These are phyloP conservation scores for Phytophthora boehmeriae DNA, from an alignment of 352 stramenopile species.

Conservation along the genomic window DNA sequence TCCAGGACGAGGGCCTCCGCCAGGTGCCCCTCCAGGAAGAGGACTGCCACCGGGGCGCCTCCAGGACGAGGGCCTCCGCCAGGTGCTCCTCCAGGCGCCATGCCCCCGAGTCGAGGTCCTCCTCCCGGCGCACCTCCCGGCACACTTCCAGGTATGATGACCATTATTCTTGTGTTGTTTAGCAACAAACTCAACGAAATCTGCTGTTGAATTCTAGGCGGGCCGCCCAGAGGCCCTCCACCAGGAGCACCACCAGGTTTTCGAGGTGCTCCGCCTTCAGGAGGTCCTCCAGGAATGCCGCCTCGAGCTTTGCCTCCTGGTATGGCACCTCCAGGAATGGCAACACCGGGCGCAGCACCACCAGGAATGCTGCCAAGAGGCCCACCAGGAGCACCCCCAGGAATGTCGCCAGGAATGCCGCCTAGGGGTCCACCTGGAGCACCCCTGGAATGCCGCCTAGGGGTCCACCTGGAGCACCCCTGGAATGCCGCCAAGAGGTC, in stretches of 20 bases:
- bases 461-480: constrained; percentile 25
- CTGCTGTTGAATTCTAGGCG: constrained; percentile 15
- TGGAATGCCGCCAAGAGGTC: constrained; percentile 24
- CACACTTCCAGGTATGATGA: constrained; percentile 14
- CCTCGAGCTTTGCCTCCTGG: constrained; percentile 38
- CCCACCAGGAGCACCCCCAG: constrained; percentile 15
- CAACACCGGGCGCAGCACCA: constrained; percentile 17
- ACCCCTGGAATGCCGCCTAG: constrained; percentile 23
- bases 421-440: constrained; percentile 22
- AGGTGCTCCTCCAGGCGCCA: constrained; percentile 24
- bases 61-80: constrained; percentile 45
- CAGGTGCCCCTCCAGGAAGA: constrained; percentile 30
- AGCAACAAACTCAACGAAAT: not conserved
- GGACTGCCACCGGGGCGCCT: constrained; percentile 13
- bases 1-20: constrained; percentile 42
- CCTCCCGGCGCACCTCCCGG: constrained; percentile 29
- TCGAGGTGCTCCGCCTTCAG: constrained; percentile 5
- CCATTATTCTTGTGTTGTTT: not conserved
- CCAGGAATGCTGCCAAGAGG: constrained; percentile 32
- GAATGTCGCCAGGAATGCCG: constrained; percentile 29
- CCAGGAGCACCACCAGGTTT: constrained; percentile 15
- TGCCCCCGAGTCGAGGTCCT: constrained; percentile 23
- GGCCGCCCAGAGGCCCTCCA: constrained; percentile 21
- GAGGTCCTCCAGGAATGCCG: constrained; percentile 45
- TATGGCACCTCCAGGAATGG: constrained; percentile 37